Evolutionary conservation across 768 basidiomycete genomes (phyloP).

Genomic region (Cystobasidium onofrii): DNA sequence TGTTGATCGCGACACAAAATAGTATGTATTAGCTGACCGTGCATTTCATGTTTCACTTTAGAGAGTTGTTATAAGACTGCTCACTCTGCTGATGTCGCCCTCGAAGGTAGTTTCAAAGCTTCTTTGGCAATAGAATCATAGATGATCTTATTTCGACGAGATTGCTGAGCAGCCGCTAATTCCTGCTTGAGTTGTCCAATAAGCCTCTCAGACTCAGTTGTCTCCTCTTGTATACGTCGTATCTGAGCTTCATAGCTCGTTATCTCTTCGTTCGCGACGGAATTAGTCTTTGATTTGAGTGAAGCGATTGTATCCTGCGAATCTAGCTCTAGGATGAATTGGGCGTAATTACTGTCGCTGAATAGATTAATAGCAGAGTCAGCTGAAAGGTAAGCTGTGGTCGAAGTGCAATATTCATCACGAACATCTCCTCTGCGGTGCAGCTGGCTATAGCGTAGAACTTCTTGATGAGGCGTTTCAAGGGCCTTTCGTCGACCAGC

Average conservation of each 20-base stretch:
- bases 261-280: conserved; percentile 1
- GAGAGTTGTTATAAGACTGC: not conserved
- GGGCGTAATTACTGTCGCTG: conserved; percentile 24
- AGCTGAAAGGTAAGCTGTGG: not conserved
- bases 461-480: conserved; percentile 29
- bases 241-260: not conserved
- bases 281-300: not conserved
- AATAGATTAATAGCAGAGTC: not conserved
- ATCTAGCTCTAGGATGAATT: conserved; percentile 26
- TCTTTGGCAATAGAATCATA: conserved; percentile 30
- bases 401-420: not conserved
- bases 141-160: conserved; percentile 27
- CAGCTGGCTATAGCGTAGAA: conserved; percentile 17
- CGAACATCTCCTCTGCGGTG: conserved; percentile 12
- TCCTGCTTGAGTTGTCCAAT: conserved; percentile 9
- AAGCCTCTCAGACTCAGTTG: not conserved
- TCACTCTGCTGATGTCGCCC: conserved; percentile 3
- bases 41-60: too few relatives aligned
- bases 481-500: conserved; percentile 27
- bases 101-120: not conserved
- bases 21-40: not conserved
- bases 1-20: not conserved
- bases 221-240: not conserved
- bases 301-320: not conserved
- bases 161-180: conserved; percentile 24